Conservation (phyloP, 2,329 filamentous ascomycete genomes). For the Blastomyces gilchristii region DNA sequence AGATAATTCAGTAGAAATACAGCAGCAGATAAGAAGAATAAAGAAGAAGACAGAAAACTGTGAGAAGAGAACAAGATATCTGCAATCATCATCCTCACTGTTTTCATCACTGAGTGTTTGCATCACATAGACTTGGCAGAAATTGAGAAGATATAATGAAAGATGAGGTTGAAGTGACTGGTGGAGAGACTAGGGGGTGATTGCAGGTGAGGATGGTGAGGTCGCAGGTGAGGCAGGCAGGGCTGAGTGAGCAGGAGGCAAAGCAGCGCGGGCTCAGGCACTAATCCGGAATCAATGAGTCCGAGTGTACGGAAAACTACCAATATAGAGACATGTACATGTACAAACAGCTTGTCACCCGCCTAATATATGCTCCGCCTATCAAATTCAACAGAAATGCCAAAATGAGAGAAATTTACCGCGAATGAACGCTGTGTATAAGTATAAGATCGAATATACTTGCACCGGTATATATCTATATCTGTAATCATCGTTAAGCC, state of each 20-base stretch:
- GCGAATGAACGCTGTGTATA: not conserved
- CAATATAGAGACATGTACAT: too few relatives aligned
- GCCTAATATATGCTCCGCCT: not conserved
- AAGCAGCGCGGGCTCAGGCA: not conserved
- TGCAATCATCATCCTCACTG: not conserved
- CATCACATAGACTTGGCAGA: slow-evolving; percentile 1
- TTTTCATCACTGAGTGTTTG: not conserved
- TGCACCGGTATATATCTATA: not conserved
- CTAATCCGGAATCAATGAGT: too few relatives aligned
- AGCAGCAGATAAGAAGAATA: not conserved
- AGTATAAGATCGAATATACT: not conserved
- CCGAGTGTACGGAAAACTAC: too few relatives aligned
- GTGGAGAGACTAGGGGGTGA: not conserved
- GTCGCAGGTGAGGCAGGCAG: slow-evolving; percentile 1
- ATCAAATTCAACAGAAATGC: not conserved
- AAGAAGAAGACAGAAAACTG: not conserved
- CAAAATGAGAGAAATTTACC: not conserved
- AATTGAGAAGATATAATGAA: not conserved
- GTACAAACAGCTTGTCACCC: not conserved
- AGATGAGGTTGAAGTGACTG: not conserved
- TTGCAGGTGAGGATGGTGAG: slow-evolving; percentile 2
- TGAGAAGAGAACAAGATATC: not conserved
- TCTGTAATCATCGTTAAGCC: not conserved
- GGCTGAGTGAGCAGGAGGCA: slow-evolving; percentile 1
- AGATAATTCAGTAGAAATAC: not conserved